Base-by-base conservation (phyloP, 2,329 filamentous ascomycete genomes). In the Berkeleyomyces basicola region DNA sequence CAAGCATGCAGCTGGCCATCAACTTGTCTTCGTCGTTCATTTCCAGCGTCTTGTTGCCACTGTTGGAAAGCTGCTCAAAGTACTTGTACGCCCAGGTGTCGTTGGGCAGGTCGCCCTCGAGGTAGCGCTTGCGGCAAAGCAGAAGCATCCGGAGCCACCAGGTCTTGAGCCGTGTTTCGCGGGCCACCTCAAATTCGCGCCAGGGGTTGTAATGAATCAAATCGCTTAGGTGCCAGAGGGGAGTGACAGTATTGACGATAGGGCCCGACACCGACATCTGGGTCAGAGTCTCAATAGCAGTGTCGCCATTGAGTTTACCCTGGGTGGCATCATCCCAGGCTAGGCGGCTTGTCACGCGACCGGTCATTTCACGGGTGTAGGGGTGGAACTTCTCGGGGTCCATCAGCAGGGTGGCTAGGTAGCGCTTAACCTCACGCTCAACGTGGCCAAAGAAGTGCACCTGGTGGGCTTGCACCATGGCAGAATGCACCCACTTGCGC, bases 241-340 rank as follows among this genome's bases (percentile, higher is more conserved):
- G 76, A n/a, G 76, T 74, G 67, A 78, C 68, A 2, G 76, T 77
- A 69, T 79, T 79, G 67, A 78, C 75, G 61, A 79, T 71, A 11
- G 77, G 76, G 0, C 77, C 77, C 3, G 76, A 78, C n/a, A 79
- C 74, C 16, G 76, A 78, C 77, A 79, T 79, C 66, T 74, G 76
- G 60, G 75, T 76, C 57, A 79, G 71, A 1, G 76, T 79, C 62
- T 68, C 68, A 69, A 77, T 75, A 61, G 77, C 77, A 64, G 72
- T 75, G 53, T 77, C 73, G 49, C 76, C 77, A 66, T 77, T 78
- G 43, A 69, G 68, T 61, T 72, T 72, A 23, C 77, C 77, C 64
- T 76, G 74, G 0, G 75, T 71, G 3, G 77, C 76, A 66, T 79
- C 76, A 65, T 78, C 77, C 76, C 77, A 79, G 2, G 77, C 74